Evolutionary conservation across 345 rosid species (phyloP).

Genomic region (Euphorbia tirucalli): DNA sequence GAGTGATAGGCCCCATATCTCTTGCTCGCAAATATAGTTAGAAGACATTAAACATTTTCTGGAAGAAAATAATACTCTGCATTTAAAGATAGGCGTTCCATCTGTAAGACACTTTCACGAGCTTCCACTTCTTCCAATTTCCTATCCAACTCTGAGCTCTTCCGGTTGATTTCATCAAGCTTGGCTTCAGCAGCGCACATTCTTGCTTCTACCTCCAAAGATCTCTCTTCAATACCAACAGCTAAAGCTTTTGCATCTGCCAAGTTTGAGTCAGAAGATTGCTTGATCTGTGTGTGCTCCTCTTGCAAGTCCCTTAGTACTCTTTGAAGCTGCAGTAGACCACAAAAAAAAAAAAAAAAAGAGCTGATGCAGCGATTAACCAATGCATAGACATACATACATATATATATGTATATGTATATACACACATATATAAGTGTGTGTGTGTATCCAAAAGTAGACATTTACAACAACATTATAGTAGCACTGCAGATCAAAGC

Average conservation of each 20-base stretch:
- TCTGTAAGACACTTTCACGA: constrained; percentile 56
- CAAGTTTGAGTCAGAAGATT: constrained; percentile 58
- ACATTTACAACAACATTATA: background rate
- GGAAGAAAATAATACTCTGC: constrained; percentile 50
- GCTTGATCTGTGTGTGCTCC: constrained; percentile 49
- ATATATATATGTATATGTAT: too few species aligned
- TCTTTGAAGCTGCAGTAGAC: constrained; percentile 61
- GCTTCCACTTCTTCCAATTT: constrained; percentile 68
- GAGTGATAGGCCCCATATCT: constrained; percentile 5
- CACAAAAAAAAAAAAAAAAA: constrained; percentile 1
- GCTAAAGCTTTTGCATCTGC: constrained; percentile 61
- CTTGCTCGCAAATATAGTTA: constrained; percentile 11
- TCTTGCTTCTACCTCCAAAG: constrained; percentile 59
- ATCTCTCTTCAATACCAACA: constrained; percentile 50
- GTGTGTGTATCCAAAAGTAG: background rate
- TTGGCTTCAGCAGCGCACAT: constrained; percentile 52
- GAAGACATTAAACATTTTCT: constrained; percentile 1
- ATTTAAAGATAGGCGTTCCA: constrained; percentile 60
- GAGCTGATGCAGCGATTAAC: background rate
- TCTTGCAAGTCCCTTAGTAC: constrained; percentile 50
- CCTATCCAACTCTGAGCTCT: constrained; percentile 60
- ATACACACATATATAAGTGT: too few species aligned
- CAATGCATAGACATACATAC: background rate
- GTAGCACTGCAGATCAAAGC: background rate
- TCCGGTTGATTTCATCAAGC: constrained; percentile 60